Percentiles rank a stretch among this genome's conserved stretches.
These are phyloP conservation scores for Flammula alnicola DNA, from an alignment of 1,284 basidiomycete genomes.

Conservation along the genomic window DNA sequence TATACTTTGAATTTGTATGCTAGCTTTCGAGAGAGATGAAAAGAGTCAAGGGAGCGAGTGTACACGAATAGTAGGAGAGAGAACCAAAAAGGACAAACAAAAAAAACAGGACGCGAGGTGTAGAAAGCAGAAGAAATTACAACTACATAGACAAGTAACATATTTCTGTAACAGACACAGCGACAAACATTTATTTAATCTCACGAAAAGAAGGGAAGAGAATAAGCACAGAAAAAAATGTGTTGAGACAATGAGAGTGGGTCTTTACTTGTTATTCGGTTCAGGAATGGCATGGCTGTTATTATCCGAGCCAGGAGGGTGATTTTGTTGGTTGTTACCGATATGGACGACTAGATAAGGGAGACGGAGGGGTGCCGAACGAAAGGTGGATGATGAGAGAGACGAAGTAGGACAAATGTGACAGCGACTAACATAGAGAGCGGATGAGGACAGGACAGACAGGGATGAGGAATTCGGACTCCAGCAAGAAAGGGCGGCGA, in stretches of 20 bases:
- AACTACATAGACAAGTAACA: conserved; percentile 20
- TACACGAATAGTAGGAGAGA: conserved; percentile 12
- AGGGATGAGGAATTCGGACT: background rate
- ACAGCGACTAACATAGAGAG: conserved; percentile 1
- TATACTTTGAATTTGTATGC: conserved; percentile 26
- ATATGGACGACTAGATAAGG: background rate
- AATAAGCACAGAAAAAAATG: conserved; percentile 7
- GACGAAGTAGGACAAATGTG: conserved; percentile 3
- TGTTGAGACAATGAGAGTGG: background rate
- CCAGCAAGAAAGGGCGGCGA: conserved; percentile 4
- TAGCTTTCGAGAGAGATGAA: conserved; percentile 14
- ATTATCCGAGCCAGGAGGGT: background rate
- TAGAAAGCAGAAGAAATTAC: conserved; percentile 17
- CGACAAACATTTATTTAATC: too few species aligned
- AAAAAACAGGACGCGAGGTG: background rate
- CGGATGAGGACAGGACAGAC: background rate
- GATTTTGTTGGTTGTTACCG: background rate
- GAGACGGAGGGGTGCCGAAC: background rate
- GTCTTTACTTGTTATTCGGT: background rate
- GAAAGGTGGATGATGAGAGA: background rate
- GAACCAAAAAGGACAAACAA: conserved; percentile 2
- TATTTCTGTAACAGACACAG: conserved; percentile 4
- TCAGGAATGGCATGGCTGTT: background rate
- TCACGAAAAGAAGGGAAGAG: conserved; percentile 4
- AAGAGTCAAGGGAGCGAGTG: conserved; percentile 10